Evolutionary conservation across 2,329 filamentous ascomycete species (phyloP).

Genomic region (Colletotrichum sp.): DNA sequence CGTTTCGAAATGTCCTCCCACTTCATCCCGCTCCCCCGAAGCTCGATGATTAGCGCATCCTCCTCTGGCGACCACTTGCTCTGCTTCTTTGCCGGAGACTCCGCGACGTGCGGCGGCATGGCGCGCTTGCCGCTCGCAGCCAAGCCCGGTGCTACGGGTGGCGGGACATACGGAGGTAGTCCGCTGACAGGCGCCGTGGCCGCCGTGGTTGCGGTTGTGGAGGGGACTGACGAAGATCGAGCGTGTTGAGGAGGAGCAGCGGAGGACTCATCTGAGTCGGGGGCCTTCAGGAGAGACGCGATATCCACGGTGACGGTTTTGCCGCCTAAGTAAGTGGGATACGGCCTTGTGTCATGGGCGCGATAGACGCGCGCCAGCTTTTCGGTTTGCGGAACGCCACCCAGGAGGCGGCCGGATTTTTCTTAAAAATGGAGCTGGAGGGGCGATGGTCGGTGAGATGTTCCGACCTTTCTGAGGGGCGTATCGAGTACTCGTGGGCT

Average conservation of each 20-base stretch:
- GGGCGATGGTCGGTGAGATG: conserved; percentile 3
- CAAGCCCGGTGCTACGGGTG: conserved; percentile 35
- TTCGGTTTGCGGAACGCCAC: conserved; percentile 16
- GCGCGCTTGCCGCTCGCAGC: conserved; percentile 48
- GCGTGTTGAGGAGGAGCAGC: conserved; percentile 46
- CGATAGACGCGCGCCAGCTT: conserved; percentile 23
- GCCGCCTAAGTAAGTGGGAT: conserved; percentile 35
- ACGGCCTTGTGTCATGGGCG: conserved; percentile 34
- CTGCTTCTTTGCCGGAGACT: conserved; percentile 87
- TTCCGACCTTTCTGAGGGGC: not conserved
- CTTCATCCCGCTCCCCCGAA: conserved; percentile 92
- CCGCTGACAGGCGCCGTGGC: conserved; percentile 21
- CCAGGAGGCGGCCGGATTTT: conserved; percentile 1
- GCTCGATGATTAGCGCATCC: conserved; percentile 90
- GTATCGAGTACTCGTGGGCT: conserved; percentile 1
- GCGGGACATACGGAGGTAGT: conserved; percentile 21
- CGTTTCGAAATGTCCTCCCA: conserved; percentile 98
- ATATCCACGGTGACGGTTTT: conserved; percentile 88
- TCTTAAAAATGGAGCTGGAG: not conserved
- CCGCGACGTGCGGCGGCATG: conserved; percentile 59
- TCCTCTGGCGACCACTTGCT: conserved; percentile 97
- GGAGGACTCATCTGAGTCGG: conserved; percentile 75
- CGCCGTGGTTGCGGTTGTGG: conserved; percentile 26
- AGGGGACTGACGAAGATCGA: conserved; percentile 40
- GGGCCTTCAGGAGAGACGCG: conserved; percentile 81